phyloP scores from a whole-genome alignment of 768 basidiomycete species.

The Hydnomerulius pinastri region DNA sequence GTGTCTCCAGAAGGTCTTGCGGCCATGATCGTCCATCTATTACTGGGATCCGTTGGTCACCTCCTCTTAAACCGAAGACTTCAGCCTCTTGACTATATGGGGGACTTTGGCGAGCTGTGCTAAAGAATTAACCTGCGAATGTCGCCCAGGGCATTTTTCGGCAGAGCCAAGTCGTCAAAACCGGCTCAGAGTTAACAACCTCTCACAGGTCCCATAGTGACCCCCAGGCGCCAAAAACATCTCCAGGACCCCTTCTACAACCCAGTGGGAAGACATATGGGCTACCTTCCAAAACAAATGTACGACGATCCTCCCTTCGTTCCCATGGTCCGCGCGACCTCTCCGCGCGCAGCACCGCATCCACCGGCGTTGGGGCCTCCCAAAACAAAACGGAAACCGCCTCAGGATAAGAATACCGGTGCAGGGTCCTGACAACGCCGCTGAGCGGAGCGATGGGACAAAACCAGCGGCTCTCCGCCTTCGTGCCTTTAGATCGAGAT shows the following conservation, averaged over 20 bases:
- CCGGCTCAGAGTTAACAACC: not conserved
- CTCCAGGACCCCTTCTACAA: not conserved
- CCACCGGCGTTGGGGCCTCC: constrained; percentile 10
- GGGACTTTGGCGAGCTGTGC: no score
- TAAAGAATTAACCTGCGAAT: no score
- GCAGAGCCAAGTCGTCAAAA: no score
- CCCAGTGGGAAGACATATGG: not conserved
- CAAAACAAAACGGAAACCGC: constrained; percentile 6
- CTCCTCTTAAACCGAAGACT: no score
- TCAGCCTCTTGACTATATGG: no score
- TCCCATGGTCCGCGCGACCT: constrained; percentile 20
- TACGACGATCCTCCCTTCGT: not conserved
- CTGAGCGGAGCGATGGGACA: constrained; percentile 21
- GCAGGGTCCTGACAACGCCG: constrained; percentile 30
- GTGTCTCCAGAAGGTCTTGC: no score
- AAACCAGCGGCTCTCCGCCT: constrained; percentile 32
- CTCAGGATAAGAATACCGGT: constrained; percentile 12
- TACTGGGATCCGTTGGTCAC: no score
- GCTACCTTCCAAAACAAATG: not conserved
- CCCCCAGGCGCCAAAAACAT: not conserved
- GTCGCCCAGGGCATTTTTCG: no score
- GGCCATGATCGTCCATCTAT: no score
- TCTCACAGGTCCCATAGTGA: not conserved
- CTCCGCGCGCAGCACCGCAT: constrained; percentile 22
- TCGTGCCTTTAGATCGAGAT: constrained; percentile 28